phyloP scores from a whole-genome alignment of 2,329 filamentous ascomycete species.

The Colletotrichum echinochloae region DNA sequence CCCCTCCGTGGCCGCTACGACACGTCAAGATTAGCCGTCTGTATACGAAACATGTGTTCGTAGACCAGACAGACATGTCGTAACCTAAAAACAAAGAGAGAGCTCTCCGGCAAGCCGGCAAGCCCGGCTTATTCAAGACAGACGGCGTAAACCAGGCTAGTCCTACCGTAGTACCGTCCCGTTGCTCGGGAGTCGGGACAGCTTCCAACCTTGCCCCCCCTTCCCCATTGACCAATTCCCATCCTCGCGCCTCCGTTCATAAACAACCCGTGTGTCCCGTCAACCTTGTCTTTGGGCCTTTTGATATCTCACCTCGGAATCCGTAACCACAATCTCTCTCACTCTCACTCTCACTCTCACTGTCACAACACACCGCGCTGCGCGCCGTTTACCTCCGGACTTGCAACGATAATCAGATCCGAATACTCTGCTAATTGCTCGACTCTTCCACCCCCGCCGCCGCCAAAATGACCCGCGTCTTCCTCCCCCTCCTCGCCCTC shows the following conservation, averaged over 20 bases:
- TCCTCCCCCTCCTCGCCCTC: constrained; percentile 54
- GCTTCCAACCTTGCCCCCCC: background rate
- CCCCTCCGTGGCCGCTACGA: background rate
- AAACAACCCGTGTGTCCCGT: constrained; percentile 8
- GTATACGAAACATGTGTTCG: background rate
- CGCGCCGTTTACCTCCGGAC: background rate
- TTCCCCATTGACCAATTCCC: constrained; percentile 9
- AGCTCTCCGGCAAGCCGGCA: background rate
- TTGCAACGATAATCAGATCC: background rate
- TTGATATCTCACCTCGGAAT: background rate
- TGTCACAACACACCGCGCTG: background rate
- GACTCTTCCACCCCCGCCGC: background rate
- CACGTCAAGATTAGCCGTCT: background rate
- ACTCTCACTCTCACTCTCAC: background rate
- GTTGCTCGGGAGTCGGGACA: constrained; percentile 1
- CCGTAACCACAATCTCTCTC: background rate
- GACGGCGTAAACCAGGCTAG: constrained; percentile 6
- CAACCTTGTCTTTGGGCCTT: background rate
- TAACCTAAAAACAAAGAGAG: too few relatives aligned
- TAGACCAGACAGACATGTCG: background rate
- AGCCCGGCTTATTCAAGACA: constrained; percentile 10
- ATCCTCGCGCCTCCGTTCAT: constrained; percentile 8
- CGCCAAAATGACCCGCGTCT: constrained; percentile 39
- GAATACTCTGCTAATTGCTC: background rate
- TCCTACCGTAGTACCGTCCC: background rate